Evolutionary conservation across 352 stramenopile genomes (phyloP), one percentile per base, ranked within the genome.

Genomic region (Globisporangium sylvaticum): DNA sequence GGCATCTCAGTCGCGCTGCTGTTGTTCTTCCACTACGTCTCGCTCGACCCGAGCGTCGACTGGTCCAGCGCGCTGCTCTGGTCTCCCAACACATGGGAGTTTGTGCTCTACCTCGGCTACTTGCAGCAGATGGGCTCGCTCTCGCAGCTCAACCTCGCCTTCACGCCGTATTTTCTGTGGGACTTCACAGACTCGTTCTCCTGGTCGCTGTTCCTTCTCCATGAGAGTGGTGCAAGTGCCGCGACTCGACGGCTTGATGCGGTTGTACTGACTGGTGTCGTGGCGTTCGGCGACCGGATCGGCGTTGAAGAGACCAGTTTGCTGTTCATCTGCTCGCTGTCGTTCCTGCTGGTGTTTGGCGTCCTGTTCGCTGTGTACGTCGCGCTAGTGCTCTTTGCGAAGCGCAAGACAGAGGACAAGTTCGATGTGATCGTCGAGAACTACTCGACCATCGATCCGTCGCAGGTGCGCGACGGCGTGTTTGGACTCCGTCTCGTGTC

Each of bases 41-140:
- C 82, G 8, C 67, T 88, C 44, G 82, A 92, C 52, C 58, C 72
- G 9, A 69, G 73, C 18, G 62, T 80, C 12, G 62, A 76, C 39
- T 87, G 70, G 74, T 70, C 73, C 18, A 85, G 70, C 27, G 42
- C 76, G 14, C 22, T 61, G 18, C 54, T 75, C 18, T 91, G 80
- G 83, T 80, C 77, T 25, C 85, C 85, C 1, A 94, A 94, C 62
- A 83, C 82, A 24, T 93, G 85, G 85, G 85, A 93, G 64, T 86
- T 89, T 57, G 68, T 88, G 32, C 72, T 87, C 18, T 91, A 89
- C 69, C 70, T 84, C 22, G 73, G 66, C 9, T 89, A 88, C 64
- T 62, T 94, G 62, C 85, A 94, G 71, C 81, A 90, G 29, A 86
- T 94, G 73, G 70, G 75, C 50, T 77, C 81, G 5, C 63, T 88